Evolutionary conservation across 768 basidiomycete genomes (phyloP).

Genomic region (Peribolospora kevripleyi): DNA sequence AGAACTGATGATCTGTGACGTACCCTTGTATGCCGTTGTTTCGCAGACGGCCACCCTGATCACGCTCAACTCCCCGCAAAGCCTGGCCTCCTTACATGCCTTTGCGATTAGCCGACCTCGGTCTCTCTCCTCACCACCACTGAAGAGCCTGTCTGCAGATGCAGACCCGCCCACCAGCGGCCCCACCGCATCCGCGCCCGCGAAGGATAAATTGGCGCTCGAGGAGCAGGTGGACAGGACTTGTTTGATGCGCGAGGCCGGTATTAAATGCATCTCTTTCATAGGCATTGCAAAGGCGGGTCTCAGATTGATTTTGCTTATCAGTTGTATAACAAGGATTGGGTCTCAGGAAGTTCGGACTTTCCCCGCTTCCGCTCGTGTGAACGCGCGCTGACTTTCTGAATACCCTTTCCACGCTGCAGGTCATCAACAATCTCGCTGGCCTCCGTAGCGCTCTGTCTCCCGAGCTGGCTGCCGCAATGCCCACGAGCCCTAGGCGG

Average conservation of each 20-base stretch:
- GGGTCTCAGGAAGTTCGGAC: neutral
- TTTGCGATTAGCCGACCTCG: neutral
- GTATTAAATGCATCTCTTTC: slow-evolving; percentile 22
- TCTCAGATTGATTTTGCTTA: neutral
- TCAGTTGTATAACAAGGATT: neutral
- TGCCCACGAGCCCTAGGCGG: neutral
- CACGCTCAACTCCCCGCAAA: slow-evolving; percentile 20
- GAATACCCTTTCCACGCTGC: neutral
- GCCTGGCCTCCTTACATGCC: slow-evolving; percentile 5
- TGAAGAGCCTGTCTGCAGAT: slow-evolving; percentile 1
- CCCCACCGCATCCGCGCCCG: neutral
- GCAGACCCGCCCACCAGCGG: neutral
- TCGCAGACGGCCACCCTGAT: slow-evolving; percentile 17
- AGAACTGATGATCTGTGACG: neutral
- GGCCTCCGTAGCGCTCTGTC: slow-evolving; percentile 16
- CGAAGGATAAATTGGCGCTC: neutral
- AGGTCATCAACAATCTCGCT: slow-evolving; percentile 21
- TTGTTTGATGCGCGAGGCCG: slow-evolving; percentile 19
- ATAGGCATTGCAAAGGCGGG: slow-evolving; percentile 14
- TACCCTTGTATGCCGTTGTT: too few species aligned
- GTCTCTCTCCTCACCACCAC: slow-evolving; percentile 16
- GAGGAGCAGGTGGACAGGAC: neutral
- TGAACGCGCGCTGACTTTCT: neutral
- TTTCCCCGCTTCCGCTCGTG: neutral
- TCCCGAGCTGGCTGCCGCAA: slow-evolving; percentile 1